Base-by-base conservation (phyloP, 345 rosid genomes). In the Eucalyptus guilfoylei region DNA sequence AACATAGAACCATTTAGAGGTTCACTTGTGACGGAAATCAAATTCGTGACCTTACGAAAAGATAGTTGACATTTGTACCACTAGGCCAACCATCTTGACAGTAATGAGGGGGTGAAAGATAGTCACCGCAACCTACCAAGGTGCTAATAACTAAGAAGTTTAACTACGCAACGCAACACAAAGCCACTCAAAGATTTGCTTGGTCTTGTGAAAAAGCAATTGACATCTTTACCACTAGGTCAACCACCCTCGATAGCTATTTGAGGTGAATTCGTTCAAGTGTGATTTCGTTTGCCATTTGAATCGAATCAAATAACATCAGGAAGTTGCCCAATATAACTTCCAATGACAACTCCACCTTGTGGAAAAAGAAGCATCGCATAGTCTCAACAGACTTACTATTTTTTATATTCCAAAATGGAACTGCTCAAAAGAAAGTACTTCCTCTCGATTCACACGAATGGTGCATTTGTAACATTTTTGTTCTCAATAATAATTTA, bases 321-420 rank as follows among this genome's bases (percentile, higher is more conserved):
- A 16, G 42, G 1, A 32, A 37, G 23, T 32, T 15, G 80, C 21
- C 9, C 9, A 2, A 16, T 32, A 32, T 32, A 8, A 32, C 40
- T 67, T 67, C 19, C 21, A 9, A 67, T 1, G 42, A 32, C 12
- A 9, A 4, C 37, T 64, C 34, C 21, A 34, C 2, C 40, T 1
- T 1, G 4, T 8, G 80, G 9, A 16, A 16, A 69, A 32, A 62
- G 9, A 19, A 32, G 80, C 69, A 12, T 14, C 0, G 34, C 17
- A 13, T 0, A 0, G 1, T 62, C 28, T 62, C 69, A 62, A 30
- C 17, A 6, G 0, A 0, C 6, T 62, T 30, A 6, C 34, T 1
- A 5, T 14, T 62, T 30, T 62, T 62, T 4, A 62, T 62, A 28
- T 62, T 62, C 14, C 17, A 12, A 23, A 55, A 55, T 55, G 3